phyloP scores from a whole-genome alignment of 2,329 filamentous ascomycete genomes.

The Furcasterigmium sp. region DNA sequence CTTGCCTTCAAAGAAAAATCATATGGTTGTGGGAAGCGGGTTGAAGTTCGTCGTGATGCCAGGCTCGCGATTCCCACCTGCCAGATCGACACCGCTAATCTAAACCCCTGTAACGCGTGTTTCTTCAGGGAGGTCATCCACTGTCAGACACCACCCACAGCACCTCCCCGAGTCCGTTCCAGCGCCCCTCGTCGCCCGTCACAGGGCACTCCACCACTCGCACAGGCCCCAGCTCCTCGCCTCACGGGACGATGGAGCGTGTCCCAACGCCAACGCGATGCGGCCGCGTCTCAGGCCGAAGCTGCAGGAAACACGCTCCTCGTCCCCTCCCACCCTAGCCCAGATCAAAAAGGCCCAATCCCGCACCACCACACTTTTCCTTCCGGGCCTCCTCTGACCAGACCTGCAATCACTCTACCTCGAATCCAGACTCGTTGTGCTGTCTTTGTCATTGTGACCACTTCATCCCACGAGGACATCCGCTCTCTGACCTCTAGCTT shows the following conservation, averaged over 20 bases:
- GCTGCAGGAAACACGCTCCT: conserved; percentile 7
- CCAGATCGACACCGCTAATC: not conserved
- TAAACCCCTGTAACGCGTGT: conserved; percentile 1
- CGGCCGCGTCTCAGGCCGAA: conserved; percentile 8
- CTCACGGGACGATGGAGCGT: not conserved
- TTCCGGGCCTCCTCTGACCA: conserved; percentile 15
- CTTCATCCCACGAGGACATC: conserved; percentile 1
- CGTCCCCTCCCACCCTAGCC: conserved; percentile 9
- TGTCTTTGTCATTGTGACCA: not conserved
- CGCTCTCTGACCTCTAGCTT: not conserved
- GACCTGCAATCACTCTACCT: conserved; percentile 15
- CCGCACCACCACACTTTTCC: conserved; percentile 13
- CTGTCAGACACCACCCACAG: not conserved
- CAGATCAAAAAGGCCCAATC: conserved; percentile 20
- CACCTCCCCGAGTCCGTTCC: not conserved
- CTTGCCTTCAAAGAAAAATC: no score
- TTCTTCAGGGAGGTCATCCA: not conserved
- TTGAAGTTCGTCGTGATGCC: no score
- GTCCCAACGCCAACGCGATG: conserved; percentile 15
- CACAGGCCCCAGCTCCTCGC: not conserved
- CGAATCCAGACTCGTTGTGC: conserved; percentile 6
- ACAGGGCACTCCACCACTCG: not conserved
- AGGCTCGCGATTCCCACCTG: not conserved
- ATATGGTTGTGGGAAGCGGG: not conserved
- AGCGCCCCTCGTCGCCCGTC: not conserved